Evolutionary conservation across 176 grass and related monocot genomes (phyloP).

Genomic region (Coix lacrymajobi): DNA sequence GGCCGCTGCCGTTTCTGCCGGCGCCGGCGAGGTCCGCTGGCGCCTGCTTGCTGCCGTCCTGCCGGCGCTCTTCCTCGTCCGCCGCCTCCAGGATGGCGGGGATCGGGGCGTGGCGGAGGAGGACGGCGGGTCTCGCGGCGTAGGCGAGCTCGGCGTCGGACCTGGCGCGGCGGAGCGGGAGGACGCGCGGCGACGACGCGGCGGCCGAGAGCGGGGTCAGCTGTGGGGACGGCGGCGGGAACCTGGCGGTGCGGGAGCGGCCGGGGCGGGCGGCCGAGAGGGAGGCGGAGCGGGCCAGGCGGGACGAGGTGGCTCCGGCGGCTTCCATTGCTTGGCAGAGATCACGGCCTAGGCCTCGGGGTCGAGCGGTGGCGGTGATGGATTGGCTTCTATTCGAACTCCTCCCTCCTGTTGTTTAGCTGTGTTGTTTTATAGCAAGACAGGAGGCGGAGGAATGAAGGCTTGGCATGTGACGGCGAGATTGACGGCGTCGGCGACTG

Average conservation of each 20-base stretch:
- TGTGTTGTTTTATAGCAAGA: background rate
- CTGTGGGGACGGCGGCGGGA: background rate
- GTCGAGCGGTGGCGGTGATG: background rate
- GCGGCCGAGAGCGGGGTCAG: background rate
- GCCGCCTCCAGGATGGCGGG: background rate
- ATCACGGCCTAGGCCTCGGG: background rate
- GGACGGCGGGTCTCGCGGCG: background rate
- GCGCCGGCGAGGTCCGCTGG: slow-evolving; percentile 22
- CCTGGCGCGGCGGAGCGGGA: slow-evolving; percentile 48
- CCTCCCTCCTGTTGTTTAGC: too few species aligned
- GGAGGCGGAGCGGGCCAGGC: slow-evolving; percentile 12
- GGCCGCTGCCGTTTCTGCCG: slow-evolving; percentile 1
- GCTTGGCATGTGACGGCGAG: background rate
- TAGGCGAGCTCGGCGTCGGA: slow-evolving; percentile 50
- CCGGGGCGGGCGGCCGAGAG: background rate
- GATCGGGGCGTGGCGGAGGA: slow-evolving; percentile 9
- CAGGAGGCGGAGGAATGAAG: background rate
- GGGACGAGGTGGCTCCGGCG: background rate
- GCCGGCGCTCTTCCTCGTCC: background rate
- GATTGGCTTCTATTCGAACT: background rate
- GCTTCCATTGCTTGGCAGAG: slow-evolving; percentile 2
- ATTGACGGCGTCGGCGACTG: slow-evolving; percentile 23
- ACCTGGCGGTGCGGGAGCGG: slow-evolving; percentile 6
- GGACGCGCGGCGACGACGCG: background rate
- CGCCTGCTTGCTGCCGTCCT: slow-evolving; percentile 9